phyloP scores from a whole-genome alignment of 345 rosid genomes.

The Punica granatum region DNA sequence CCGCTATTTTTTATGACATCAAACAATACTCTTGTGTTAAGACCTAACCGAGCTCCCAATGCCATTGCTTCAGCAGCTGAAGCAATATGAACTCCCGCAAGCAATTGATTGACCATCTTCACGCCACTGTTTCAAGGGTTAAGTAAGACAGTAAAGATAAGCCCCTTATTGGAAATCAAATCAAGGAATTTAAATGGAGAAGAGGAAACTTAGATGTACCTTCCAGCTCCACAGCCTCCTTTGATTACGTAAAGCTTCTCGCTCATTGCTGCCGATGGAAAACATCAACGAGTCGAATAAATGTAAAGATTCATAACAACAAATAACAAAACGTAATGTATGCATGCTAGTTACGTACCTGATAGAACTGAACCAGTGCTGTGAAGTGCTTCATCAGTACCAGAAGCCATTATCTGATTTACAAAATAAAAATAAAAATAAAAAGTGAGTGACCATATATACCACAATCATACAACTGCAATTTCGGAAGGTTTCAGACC shows the following conservation, averaged over 20 bases:
- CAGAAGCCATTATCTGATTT: constrained; percentile 87
- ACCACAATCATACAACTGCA: constrained; percentile 8
- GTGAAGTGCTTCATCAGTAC: constrained; percentile 68
- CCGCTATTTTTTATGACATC: constrained; percentile 46
- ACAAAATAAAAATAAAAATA: constrained; percentile 10
- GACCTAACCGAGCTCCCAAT: constrained; percentile 87
- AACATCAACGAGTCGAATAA: constrained; percentile 3
- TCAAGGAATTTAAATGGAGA: neutral
- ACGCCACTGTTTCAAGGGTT: constrained; percentile 42
- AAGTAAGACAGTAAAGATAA: neutral
- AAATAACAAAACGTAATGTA: neutral
- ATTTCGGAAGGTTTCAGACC: constrained; percentile 30
- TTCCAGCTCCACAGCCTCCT: constrained; percentile 97
- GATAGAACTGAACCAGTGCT: constrained; percentile 62
- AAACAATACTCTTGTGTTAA: constrained; percentile 65
- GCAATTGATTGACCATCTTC: constrained; percentile 94
- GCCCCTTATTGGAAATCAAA: neutral
- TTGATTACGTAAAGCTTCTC: constrained; percentile 88
- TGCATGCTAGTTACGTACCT: constrained; percentile 37
- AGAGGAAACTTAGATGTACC: constrained; percentile 30
- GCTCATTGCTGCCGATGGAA: constrained; percentile 56
- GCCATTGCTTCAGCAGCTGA: constrained; percentile 98
- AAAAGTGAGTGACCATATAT: constrained; percentile 4
- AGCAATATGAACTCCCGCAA: constrained; percentile 98
- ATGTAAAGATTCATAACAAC: neutral